These are phyloP conservation scores for Hirsutella minnesotensis DNA, from an alignment of 2,329 filamentous ascomycete species.

Conservation along the genomic window DNA sequence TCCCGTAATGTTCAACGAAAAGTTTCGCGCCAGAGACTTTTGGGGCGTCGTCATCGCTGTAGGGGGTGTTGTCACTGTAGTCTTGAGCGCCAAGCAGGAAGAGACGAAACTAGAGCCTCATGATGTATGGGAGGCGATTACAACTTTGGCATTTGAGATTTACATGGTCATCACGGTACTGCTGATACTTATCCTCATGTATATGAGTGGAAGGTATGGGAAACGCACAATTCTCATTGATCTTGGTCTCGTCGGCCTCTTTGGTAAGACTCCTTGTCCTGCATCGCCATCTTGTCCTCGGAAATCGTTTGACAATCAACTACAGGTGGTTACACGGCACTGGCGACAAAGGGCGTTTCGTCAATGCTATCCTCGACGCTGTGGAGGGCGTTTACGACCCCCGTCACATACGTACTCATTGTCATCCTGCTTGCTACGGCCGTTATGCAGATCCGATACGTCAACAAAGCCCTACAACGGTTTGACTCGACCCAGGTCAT, in stretches of 20 bases:
- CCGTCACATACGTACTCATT: slow-evolving; percentile 80
- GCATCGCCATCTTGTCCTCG: not conserved
- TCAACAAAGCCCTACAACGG: slow-evolving; percentile 76
- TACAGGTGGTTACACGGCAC: slow-evolving; percentile 82
- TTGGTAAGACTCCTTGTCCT: slow-evolving; percentile 47
- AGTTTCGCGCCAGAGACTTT: slow-evolving; percentile 73
- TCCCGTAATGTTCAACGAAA: slow-evolving; percentile 84
- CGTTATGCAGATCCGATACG: slow-evolving; percentile 92
- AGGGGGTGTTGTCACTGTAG: slow-evolving; percentile 79
- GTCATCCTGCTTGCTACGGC: slow-evolving; percentile 72
- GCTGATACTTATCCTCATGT: slow-evolving; percentile 68
- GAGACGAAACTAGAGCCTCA: slow-evolving; percentile 86
- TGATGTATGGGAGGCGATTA: slow-evolving; percentile 83
- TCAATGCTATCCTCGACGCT: slow-evolving; percentile 88
- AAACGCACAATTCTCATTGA: slow-evolving; percentile 81
- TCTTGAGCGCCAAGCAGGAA: slow-evolving; percentile 77
- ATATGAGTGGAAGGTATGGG: slow-evolving; percentile 75
- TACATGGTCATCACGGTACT: slow-evolving; percentile 68
- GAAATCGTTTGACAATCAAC: not conserved
- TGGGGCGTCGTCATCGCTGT: slow-evolving; percentile 83
- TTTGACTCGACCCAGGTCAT: slow-evolving; percentile 98
- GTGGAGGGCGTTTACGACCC: slow-evolving; percentile 79
- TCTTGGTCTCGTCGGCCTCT: slow-evolving; percentile 82
- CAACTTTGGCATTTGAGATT: slow-evolving; percentile 77
- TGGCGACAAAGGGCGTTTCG: slow-evolving; percentile 92